These are phyloP conservation scores for Kwoniella shivajii DNA, from an alignment of 1,284 basidiomycete species.

Conservation along the genomic window DNA sequence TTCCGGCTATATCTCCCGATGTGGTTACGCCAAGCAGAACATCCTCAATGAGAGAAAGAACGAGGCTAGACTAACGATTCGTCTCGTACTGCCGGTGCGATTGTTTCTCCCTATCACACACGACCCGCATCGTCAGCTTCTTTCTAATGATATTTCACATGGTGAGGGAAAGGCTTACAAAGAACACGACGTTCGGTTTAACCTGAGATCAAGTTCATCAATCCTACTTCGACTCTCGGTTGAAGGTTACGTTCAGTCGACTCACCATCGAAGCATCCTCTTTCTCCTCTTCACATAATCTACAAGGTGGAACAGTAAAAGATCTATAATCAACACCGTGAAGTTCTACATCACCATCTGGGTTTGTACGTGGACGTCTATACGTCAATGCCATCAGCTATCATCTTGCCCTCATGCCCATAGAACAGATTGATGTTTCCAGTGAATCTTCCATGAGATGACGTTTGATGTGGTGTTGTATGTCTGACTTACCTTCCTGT, in stretches of 20 bases:
- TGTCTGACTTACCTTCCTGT: constrained; percentile 56
- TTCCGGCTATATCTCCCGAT: no score
- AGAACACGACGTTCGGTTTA: constrained; percentile 84
- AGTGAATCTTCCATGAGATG: no score
- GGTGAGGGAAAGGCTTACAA: constrained; percentile 49
- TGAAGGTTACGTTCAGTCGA: constrained; percentile 55
- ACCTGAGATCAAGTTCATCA: constrained; percentile 45
- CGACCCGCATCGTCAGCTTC: no score
- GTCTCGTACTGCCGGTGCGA: constrained; percentile 64
- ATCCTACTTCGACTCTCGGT: neutral
- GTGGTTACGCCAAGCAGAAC: no score
- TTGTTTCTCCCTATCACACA: constrained; percentile 66
- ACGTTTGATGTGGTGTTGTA: no score
- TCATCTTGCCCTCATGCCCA: no score
- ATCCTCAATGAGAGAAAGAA: neutral
- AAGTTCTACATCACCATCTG: constrained; percentile 88
- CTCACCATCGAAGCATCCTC: constrained; percentile 55
- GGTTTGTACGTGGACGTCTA: constrained; percentile 74
- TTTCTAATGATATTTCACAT: neutral
- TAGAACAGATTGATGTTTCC: neutral
- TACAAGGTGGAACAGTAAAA: constrained; percentile 78
- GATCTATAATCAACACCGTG: constrained; percentile 72
- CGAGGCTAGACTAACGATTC: constrained; percentile 64
- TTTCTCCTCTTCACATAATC: constrained; percentile 63
- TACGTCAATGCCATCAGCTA: constrained; percentile 9